Evolutionary conservation across 2,329 filamentous ascomycete genomes (phyloP), one percentile per base, ranked within the genome.

Genomic region (Aschersonia sp.): DNA sequence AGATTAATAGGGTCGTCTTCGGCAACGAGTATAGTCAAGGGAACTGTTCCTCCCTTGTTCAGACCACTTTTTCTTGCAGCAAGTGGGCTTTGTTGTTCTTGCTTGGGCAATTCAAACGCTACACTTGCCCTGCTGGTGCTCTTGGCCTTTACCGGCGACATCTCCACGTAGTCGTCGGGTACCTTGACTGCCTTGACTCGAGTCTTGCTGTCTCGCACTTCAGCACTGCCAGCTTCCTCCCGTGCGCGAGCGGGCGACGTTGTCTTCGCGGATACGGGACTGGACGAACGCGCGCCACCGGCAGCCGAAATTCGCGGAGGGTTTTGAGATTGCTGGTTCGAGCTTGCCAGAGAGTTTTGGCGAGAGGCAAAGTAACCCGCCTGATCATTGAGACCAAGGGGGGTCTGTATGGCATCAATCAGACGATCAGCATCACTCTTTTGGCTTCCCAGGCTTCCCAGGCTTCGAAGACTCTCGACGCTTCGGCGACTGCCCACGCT

Each of bases 1-100:
- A 85, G 85, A 55, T 94, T 94, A 55, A 94, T 81, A 0, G 87
- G 86, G 56, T 94, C 88, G 54, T 95, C 89, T 58, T 94, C 89
- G 0, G 89, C 89, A 38, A 94, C 78, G 29, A 94, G 70, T 2
- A 94, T 78, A 20, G 75, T 72, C 53, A 88, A 68, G 40, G 47
- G 48, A 7, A 41, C 50, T 20, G 20, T 9, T 53, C 47, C 3
- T 60, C 52, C 7, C 56, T 60, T 2, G 54, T 5, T 20, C 20
- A 38, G 4, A 10, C 12, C 53, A 3, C 56, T 51, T 20, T 56
- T 61, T 44, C 58, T 57, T 5, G 54, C 54, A 3, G 47, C 7
- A 9, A 12, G 7, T 38, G 32, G 32, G 12, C 7, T 2, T 38
- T 38, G 7, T 38, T 38, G 32, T 38, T 2, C 32, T 38, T 38